These are phyloP conservation scores for Rhodotorula paludigena DNA, from an alignment of 768 basidiomycete species.

Conservation along the genomic window DNA sequence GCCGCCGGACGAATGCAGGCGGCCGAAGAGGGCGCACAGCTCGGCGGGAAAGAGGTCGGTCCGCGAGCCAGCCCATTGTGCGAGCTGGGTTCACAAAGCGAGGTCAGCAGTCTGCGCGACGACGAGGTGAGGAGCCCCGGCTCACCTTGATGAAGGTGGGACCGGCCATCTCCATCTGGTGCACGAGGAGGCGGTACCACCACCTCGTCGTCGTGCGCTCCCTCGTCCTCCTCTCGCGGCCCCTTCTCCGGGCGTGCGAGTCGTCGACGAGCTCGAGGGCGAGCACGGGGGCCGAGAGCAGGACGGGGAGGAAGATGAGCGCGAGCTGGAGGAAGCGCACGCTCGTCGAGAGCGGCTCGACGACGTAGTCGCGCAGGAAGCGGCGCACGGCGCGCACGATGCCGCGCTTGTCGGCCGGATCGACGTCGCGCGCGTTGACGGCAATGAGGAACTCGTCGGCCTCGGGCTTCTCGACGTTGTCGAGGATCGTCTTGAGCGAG, in stretches of 20 bases:
- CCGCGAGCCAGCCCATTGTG: conserved; percentile 97
- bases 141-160: conserved; percentile 93
- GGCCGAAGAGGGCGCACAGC: conserved; percentile 76
- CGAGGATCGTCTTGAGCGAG: conserved; percentile 30
- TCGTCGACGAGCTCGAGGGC: conserved; percentile 50
- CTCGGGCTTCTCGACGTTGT: conserved; percentile 27
- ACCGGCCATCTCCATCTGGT: conserved; percentile 87
- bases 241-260: conserved; percentile 49
- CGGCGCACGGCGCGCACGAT: conserved; percentile 7
- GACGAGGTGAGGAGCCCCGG: conserved; percentile 10
- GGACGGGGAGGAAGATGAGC: conserved; percentile 77
- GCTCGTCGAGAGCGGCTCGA: conserved; percentile 81
- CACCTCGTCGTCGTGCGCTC: conserved; percentile 57
- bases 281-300: conserved; percentile 77
- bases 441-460: conserved; percentile 34
- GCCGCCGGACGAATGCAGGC: conserved; percentile 79
- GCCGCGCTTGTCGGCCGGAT: conserved; percentile 1
- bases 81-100: conserved; percentile 56
- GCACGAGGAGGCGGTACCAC: conserved; percentile 91
- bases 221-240: conserved; percentile 46
- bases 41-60: conserved; percentile 84
- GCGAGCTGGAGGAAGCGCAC: conserved; percentile 77
- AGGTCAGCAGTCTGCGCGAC: background rate
- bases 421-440: background rate
- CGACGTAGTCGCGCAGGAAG: conserved; percentile 51